phyloP scores from a whole-genome alignment of 208 protist genomes.

The Trypanosoma melophagium region DNA sequence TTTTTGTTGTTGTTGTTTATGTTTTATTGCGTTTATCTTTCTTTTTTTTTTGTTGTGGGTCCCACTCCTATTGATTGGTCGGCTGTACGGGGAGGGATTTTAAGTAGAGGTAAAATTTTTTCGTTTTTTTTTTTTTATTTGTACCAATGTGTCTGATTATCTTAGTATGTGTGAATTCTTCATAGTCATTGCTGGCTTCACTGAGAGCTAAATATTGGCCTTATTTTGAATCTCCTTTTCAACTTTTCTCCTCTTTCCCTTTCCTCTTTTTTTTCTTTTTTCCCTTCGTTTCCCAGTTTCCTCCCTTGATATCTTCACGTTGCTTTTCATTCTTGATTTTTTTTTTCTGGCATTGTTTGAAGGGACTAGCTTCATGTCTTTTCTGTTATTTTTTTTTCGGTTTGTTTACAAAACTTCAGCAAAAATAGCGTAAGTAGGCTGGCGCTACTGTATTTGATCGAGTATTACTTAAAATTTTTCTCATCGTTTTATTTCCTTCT shows the following conservation, averaged over 20 bases:
- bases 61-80: background rate
- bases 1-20: background rate
- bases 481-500: too few species aligned
- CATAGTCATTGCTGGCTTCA: background rate
- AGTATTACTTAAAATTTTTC: too few species aligned
- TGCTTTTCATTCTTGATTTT: background rate
- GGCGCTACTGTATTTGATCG: too few species aligned
- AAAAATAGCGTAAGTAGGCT: too few species aligned
- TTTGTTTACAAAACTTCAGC: too few species aligned
- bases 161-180: background rate
- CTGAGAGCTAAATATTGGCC: background rate
- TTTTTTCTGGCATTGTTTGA: background rate
- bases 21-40: background rate
- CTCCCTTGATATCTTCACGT: background rate
- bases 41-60: background rate
- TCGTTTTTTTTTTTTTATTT: conserved; percentile 6
- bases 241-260: conserved; percentile 11
- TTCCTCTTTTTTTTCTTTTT: conserved; percentile 21
- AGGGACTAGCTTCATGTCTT: background rate
- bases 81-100: background rate
- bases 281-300: background rate
- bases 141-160: background rate
- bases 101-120: background rate
- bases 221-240: conserved; percentile 18
- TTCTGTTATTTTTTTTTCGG: background rate